Base-by-base conservation (phyloP, 2,329 filamentous ascomycete genomes). In the Aspergillus terreus region DNA sequence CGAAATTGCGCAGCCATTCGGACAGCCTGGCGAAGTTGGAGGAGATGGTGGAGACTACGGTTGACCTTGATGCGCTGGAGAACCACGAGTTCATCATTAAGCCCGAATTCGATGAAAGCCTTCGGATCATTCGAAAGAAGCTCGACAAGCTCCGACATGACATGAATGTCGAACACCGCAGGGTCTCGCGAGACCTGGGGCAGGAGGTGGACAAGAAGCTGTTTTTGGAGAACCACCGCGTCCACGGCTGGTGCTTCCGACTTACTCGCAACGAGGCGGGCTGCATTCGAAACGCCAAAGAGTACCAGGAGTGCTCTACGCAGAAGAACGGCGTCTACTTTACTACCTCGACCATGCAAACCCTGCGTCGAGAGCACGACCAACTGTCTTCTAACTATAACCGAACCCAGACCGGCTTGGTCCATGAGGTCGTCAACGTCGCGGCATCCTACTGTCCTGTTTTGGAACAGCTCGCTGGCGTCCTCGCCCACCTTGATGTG, bases 241-340 rank as follows among this genome's bases (percentile, higher is more conserved):
- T 95, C 0, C 92, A 99, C 63, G 94, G 95, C 15, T 96, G 92
- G 84, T 97, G 94, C 71, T 92, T 99, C 82, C 84, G 94, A 50
- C 78, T 99, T 17, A 99, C 94, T 3, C 82, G 94, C 52, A 92
- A 78, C 52, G 94, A 99, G 75, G 90, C 94, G 1, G 86, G 88
- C 14, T 95, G 90, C 63, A 99, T 99, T 62, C 87, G 94, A 55
- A 95, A 95, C 72, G 95, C 94, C 67, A 85, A 84, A 53, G 80
- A 85, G 46, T 99, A 97, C 63, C 87, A 92, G 63, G 94, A 99
- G 71, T 95, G 91, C 69, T 95, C 92, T 0, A 99, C 95, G 0
- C 94, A 97, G 73, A 99, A 99, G 80, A 99, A 96, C 68, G 94
- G 94, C 41, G 94, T 97, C 50, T 99, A 94, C 75, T 99, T 99